A percentile compares a stretch with the other conserved stretches of the same genome.
Conservation (phyloP, 805 yeast genomes). For the Candida ortonii region DNA sequence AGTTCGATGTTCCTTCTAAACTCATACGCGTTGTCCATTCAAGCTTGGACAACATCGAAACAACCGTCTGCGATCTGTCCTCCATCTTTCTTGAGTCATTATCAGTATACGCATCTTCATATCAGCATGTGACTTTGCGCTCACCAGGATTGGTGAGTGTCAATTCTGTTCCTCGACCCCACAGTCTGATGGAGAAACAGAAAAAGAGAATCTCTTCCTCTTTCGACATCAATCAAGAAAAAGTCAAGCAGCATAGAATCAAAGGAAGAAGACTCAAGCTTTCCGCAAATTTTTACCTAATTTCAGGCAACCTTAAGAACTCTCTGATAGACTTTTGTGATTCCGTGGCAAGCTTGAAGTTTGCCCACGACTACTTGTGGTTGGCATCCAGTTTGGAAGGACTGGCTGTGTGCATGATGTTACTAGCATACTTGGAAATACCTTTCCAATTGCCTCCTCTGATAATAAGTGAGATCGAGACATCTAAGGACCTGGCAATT, state of each 20-base stretch:
- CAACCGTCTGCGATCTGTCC: conserved; percentile 71
- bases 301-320: conserved; percentile 74
- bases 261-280: conserved; percentile 75
- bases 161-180: conserved; percentile 5
- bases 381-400: conserved; percentile 85
- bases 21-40: conserved; percentile 19
- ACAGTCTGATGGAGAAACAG: conserved; percentile 20
- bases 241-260: conserved; percentile 40
- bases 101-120: conserved; percentile 68
- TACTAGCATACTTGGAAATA: conserved; percentile 55
- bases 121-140: conserved; percentile 73
- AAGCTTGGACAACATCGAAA: conserved; percentile 41
- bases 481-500: conserved; percentile 24
- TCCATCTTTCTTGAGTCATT: conserved; percentile 59
- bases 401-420: conserved; percentile 59
- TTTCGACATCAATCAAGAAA: conserved; percentile 34
- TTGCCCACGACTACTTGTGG: conserved; percentile 79
- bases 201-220: conserved; percentile 29
- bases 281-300: conserved; percentile 69
- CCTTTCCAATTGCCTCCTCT: conserved; percentile 48
- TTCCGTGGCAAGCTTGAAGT: conserved; percentile 56
- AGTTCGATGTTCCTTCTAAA: conserved; percentile 4
- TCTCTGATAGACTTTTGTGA: conserved; percentile 77
- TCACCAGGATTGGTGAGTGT: conserved; percentile 61
- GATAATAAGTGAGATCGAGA: conserved; percentile 23